Conservation (phyloP, 2,329 filamentous ascomycete genomes). For the Penicillium thymicola region DNA sequence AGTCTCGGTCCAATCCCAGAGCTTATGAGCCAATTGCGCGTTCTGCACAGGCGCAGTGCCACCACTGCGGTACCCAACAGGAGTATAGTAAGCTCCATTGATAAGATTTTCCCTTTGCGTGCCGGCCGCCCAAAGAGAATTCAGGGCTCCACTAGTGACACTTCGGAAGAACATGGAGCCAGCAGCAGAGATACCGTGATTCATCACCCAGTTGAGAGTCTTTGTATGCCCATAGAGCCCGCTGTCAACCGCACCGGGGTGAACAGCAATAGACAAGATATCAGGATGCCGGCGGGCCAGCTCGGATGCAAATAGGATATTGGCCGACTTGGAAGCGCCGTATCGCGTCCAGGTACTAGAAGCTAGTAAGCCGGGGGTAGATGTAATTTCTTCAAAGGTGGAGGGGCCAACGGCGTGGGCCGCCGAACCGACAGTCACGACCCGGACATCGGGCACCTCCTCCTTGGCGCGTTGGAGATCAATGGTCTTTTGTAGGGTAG, state of each 20-base stretch:
- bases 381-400: conserved; percentile 36
- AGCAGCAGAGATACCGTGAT: conserved; percentile 19
- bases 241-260: conserved; percentile 49
- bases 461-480: conserved; percentile 27
- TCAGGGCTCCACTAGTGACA: conserved; percentile 38
- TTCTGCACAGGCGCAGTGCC: conserved; percentile 33
- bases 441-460: conserved; percentile 26
- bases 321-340: conserved; percentile 51
- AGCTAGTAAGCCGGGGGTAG: conserved; percentile 32
- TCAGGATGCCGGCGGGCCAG: conserved; percentile 45
- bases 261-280: conserved; percentile 47
- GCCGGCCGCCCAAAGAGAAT: conserved; percentile 43
- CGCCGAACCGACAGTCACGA: conserved; percentile 40
- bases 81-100: conserved; percentile 44
- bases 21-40: conserved; percentile 29
- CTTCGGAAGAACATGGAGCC: conserved; percentile 30
- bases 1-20: conserved; percentile 48
- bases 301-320: conserved; percentile 48
- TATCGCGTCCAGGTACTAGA: conserved; percentile 48
- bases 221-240: conserved; percentile 38
- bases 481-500: conserved; percentile 39
- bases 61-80: conserved; percentile 35
- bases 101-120: conserved; percentile 30
- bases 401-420: conserved; percentile 36
- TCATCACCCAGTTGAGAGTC: conserved; percentile 22